Evolutionary conservation across 108 stramenopile species (phyloP), one percentile per base, ranked within the genome.

Genomic region (Cylindrotheca closterium): DNA sequence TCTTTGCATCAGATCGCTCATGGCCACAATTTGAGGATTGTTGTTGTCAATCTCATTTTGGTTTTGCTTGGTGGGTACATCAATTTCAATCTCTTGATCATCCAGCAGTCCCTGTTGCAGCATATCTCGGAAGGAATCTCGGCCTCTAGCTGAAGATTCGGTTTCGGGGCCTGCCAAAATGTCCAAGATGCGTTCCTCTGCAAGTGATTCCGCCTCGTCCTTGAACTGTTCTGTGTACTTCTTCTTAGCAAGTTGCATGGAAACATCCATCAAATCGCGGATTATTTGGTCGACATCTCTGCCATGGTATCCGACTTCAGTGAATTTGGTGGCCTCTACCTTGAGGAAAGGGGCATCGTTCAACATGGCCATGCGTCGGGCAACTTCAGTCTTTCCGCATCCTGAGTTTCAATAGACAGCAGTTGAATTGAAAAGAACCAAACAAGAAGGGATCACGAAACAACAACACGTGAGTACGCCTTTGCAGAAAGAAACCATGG

Each of bases 311-410:
- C 99, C 99, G 32, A 99, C 99, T 80, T 99, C 99, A 17, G 99
- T 99, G 75, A 99, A 99, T 79, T 99, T 99, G 47, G 99, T 99
- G 1, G 99, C 99, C 73, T 99, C 99, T 33, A 99, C 98, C 79
- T 99, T 99, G 55, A 99, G 29, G 75, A 99, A 99, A 12, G 99
- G 99, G n/a, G 99, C 98, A 68, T 98, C 88, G 32, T 89, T 84
- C 58, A 99, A 78, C 69, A 94, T 93, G 52, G 99, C 98, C 74
- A 98, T 92, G 25, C 98, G 87, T 25, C 98, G 70, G 8, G 98
- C 98, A 22, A 99, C 97, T 84, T 99, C 99, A 23, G 98, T 98
- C 84, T 98, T 99, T 56, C 98, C 97, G 60, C 96, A 97, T 27
- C 71, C 63, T 50, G 31, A n/a, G n/a, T n/a, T n/a, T n/a, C n/a